Evolutionary conservation across 2,329 filamentous ascomycete species (phyloP), one percentile per base, ranked within the genome.

Genomic region (Venturia aucupariae): DNA sequence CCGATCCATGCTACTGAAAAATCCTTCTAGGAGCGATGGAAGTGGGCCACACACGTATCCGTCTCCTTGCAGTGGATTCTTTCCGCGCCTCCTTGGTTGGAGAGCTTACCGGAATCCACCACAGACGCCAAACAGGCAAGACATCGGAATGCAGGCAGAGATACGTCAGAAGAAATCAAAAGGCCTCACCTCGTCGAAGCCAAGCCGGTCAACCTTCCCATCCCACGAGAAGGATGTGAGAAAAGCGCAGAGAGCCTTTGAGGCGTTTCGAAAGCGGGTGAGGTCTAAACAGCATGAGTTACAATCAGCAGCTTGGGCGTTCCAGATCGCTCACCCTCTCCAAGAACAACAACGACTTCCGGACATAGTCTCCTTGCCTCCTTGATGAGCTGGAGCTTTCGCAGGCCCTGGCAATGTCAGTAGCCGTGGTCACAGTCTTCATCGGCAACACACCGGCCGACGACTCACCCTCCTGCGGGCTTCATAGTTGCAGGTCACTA

Each of bases 401-500:
- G 81, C 63, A 92, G 81, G 44, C 80, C 80, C 74, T 78, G 24
- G 8, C 30, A 7, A 38, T 11, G 51, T 57, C 51, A 57, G 30
- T 57, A 57, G 27, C 30, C 30, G 15, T 35, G 5, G 51, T 15
- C 27, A 55, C 27, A 13, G 7, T 15, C 10, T 35, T 35, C 51
- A 3, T 19, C 17, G 27, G 17, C 51, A 55, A n/a, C 51, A 35
- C 51, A 35, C 27, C 51, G 51, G 30, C 27, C 51, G 51, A 55
- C 46, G 13, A 60, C 71, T 64, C 75, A 77, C 82, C 66, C 84
- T 82, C 62, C 85, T 79, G 42, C 93, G 86, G 27, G 93, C 93
- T 72, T 90, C 90, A 75, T 97, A 97, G 77, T 97, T 97, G 82
- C 90, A 95, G 4, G 92, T 96, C 27, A 92, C 90, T 48, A 94